Conservation (phyloP, 805 yeast species). For the Diddensiella santjacobensis region DNA sequence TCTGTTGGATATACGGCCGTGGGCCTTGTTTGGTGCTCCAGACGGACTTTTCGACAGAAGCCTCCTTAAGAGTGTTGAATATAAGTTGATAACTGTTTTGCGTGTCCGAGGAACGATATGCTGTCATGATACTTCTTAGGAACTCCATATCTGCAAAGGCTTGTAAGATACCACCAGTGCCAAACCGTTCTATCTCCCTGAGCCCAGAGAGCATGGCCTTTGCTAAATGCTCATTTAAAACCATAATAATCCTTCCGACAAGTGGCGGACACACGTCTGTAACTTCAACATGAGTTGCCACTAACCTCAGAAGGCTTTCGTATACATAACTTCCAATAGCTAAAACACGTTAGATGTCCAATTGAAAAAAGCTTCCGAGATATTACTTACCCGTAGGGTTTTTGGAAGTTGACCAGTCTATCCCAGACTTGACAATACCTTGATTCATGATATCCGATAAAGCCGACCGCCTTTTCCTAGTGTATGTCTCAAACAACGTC, state of each 20-base stretch:
- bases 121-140: slow-evolving; percentile 37
- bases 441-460: slow-evolving; percentile 39
- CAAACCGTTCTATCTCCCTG: slow-evolving; percentile 44
- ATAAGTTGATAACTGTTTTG: slow-evolving; percentile 27
- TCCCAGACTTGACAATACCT: slow-evolving; percentile 36
- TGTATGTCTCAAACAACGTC: slow-evolving; percentile 51
- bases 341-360: background rate
- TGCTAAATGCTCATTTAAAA: slow-evolving; percentile 41
- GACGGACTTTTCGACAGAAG: slow-evolving; percentile 24
- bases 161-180: slow-evolving; percentile 48
- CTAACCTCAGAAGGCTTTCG: slow-evolving; percentile 46
- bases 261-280: slow-evolving; percentile 46
- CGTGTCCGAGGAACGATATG: slow-evolving; percentile 27
- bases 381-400: slow-evolving; percentile 21
- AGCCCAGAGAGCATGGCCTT: slow-evolving; percentile 38
- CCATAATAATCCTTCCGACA: slow-evolving; percentile 43
- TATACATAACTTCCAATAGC: slow-evolving; percentile 42
- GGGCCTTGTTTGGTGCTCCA: slow-evolving; percentile 30
- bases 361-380: background rate
- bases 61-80: slow-evolving; percentile 29
- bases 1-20: slow-evolving; percentile 23
- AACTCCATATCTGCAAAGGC: slow-evolving; percentile 53
- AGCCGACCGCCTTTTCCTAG: slow-evolving; percentile 45
- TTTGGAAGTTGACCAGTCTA: slow-evolving; percentile 41
- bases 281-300: slow-evolving; percentile 51